These are phyloP conservation scores for Mycocentrospora acerina DNA, from an alignment of 2,329 filamentous ascomycete species.

Conservation along the genomic window DNA sequence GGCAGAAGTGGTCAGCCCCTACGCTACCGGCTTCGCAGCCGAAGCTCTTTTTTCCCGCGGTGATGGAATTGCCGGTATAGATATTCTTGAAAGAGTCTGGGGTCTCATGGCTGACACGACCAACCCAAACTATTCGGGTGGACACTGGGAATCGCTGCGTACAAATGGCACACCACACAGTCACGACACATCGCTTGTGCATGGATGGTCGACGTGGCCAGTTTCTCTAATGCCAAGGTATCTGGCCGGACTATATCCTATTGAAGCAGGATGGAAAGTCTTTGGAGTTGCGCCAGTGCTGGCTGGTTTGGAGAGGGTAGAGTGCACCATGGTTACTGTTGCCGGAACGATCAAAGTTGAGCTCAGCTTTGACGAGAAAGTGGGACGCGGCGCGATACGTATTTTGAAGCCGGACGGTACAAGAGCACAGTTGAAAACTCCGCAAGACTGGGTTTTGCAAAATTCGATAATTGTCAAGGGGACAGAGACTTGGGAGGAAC, in stretches of 20 bases:
- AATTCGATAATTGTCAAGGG: neutral
- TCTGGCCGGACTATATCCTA: constrained; percentile 7
- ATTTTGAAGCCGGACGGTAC: constrained; percentile 3
- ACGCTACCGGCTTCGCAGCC: constrained; percentile 8
- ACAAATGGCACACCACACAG: constrained; percentile 7
- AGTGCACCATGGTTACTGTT: constrained; percentile 5
- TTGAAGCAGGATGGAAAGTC: constrained; percentile 7
- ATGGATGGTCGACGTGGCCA: constrained; percentile 14
- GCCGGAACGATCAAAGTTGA: constrained; percentile 3
- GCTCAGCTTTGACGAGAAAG: neutral
- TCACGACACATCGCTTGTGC: constrained; percentile 10
- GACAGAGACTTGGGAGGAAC: constrained; percentile 5
- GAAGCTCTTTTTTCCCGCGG: constrained; percentile 5
- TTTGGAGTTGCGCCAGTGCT: constrained; percentile 8
- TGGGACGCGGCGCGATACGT: constrained; percentile 2
- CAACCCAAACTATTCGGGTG: constrained; percentile 7
- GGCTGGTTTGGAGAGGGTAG: constrained; percentile 2
- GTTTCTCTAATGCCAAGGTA: constrained; percentile 11
- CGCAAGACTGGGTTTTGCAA: constrained; percentile 6
- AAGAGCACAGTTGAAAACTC: constrained; percentile 2
- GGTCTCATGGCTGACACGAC: constrained; percentile 7
- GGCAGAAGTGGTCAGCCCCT: constrained; percentile 7
- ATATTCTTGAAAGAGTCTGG: constrained; percentile 7
- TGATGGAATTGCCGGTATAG: constrained; percentile 1
- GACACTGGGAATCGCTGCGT: constrained; percentile 10